Evolutionary conservation across 257 asterid species (phyloP).

Genomic region (Lycium ferocissimum): DNA sequence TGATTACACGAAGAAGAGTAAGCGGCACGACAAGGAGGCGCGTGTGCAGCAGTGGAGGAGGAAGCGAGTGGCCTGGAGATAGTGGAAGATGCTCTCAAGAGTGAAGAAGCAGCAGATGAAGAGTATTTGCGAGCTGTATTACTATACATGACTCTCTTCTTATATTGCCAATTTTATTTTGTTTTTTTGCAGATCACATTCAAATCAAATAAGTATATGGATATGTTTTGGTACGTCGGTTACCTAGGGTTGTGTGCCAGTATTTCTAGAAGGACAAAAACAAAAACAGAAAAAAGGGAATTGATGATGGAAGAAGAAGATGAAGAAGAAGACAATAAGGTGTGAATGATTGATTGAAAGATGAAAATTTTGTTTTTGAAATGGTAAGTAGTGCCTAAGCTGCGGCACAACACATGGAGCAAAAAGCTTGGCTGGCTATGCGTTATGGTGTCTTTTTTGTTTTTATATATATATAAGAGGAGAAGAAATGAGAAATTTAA

Average conservation of each 20-base stretch:
- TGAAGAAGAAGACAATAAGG: constrained; percentile 26
- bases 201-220: constrained; percentile 35
- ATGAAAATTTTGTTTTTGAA: background rate
- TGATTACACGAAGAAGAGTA: constrained; percentile 39
- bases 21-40: constrained; percentile 9
- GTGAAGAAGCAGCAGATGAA: constrained; percentile 61
- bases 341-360: background rate
- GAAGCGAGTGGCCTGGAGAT: constrained; percentile 33
- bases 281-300: background rate
- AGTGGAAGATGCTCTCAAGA: constrained; percentile 62
- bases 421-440: background rate
- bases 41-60: constrained; percentile 19
- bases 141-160: constrained; percentile 27
- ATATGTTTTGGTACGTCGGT: background rate
- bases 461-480: background rate
- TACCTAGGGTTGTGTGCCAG: constrained; percentile 55
- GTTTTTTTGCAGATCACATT: constrained; percentile 33
- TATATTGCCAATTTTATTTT: background rate
- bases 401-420: constrained; percentile 34
- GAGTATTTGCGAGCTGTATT: constrained; percentile 35
- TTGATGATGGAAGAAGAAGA: constrained; percentile 16
- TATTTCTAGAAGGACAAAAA: background rate
- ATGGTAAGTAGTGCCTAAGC: constrained; percentile 23
- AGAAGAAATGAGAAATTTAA: background rate
- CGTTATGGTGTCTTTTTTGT: background rate